phyloP scores from a whole-genome alignment of 345 rosid species.

The Durio zibethinus region DNA sequence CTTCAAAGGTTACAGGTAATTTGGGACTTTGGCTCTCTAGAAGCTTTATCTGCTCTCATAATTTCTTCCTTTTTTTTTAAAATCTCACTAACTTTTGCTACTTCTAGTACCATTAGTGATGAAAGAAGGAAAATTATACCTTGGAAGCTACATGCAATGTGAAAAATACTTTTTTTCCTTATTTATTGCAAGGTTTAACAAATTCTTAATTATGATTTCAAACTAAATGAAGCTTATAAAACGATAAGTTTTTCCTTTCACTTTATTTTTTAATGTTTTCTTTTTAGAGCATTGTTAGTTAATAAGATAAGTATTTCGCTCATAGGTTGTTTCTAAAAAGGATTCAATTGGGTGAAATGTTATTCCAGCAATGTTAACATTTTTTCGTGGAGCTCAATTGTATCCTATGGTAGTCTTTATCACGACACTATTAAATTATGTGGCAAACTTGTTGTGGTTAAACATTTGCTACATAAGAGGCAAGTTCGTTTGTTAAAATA shows the following conservation, averaged over 20 bases:
- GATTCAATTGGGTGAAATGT: slow-evolving; percentile 14
- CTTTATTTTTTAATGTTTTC: background rate
- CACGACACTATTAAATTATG: slow-evolving; percentile 24
- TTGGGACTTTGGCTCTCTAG: no score
- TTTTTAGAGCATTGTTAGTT: background rate
- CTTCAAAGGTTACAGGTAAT: no score
- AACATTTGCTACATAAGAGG: slow-evolving; percentile 48
- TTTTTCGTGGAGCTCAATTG: slow-evolving; percentile 34
- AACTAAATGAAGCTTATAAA: no score
- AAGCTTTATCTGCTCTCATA: no score
- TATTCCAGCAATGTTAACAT: slow-evolving; percentile 17
- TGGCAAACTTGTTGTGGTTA: slow-evolving; percentile 29
- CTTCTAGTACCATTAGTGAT: no score
- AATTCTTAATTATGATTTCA: no score
- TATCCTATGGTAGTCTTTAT: slow-evolving; percentile 23
- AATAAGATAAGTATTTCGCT: background rate
- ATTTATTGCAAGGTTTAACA: no score
- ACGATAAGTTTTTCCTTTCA: background rate
- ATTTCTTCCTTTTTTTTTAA: no score
- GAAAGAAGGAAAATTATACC: no score
- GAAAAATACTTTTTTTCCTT: no score
- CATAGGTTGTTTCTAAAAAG: slow-evolving; percentile 40
- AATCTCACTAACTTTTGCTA: no score
- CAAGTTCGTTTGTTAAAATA: slow-evolving; percentile 14
- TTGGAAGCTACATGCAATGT: no score